Percentiles rank a stretch among this genome's conserved stretches.
phyloP scores from a whole-genome alignment of 2,329 filamentous ascomycete species.

The Fusarium albidum region DNA sequence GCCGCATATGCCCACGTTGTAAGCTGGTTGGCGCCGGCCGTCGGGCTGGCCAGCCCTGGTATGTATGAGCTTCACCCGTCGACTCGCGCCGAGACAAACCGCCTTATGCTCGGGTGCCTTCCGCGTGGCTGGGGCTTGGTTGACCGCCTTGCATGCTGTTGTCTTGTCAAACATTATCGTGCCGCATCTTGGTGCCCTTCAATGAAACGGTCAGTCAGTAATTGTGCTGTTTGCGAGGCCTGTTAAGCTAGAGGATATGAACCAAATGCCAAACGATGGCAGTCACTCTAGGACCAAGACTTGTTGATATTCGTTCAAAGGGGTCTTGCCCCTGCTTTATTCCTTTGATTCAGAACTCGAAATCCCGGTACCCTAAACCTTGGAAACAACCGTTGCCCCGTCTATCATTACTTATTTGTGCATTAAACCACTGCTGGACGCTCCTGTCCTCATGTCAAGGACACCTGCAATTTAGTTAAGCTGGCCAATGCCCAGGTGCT shows the following conservation, averaged over 20 bases:
- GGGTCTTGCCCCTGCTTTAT: slow-evolving; percentile 26
- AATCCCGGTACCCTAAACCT: slow-evolving; percentile 39
- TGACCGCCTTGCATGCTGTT: neutral
- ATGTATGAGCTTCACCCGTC: slow-evolving; percentile 19
- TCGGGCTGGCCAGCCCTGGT: neutral
- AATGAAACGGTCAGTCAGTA: no score
- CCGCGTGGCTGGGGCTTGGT: neutral
- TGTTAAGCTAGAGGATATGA: neutral
- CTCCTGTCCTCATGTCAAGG: slow-evolving; percentile 15
- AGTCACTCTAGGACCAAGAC: neutral
- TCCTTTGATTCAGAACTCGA: slow-evolving; percentile 39
- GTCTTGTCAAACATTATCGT: no score
- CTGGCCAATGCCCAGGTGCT: slow-evolving; percentile 65
- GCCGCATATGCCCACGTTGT: slow-evolving; percentile 9
- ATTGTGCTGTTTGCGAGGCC: neutral
- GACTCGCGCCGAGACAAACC: slow-evolving; percentile 3
- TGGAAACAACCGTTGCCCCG: slow-evolving; percentile 38
- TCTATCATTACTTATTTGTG: slow-evolving; percentile 44
- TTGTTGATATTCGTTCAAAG: slow-evolving; percentile 4
- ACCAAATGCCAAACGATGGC: neutral
- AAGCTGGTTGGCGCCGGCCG: neutral
- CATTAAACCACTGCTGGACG: slow-evolving; percentile 36
- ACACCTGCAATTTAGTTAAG: slow-evolving; percentile 34
- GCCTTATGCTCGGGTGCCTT: neutral
- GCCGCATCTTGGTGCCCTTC: no score